A percentile compares a stretch with the other conserved stretches of the same genome.
Evolutionary conservation across 352 stramenopile species (phyloP).

Genomic region (Globisporangium spiculum): DNA sequence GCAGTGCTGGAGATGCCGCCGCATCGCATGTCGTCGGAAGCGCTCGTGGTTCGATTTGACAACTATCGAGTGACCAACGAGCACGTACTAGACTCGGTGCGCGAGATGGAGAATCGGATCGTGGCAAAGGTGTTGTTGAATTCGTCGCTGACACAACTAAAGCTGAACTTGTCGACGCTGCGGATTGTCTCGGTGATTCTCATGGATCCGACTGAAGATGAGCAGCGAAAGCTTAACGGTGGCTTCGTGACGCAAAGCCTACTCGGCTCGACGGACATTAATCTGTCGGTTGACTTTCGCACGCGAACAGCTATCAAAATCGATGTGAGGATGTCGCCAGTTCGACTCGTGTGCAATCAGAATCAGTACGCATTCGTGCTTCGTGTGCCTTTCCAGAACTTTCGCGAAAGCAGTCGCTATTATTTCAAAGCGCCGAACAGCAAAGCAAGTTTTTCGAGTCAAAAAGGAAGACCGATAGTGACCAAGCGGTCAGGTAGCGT

Average conservation of each 20-base stretch:
- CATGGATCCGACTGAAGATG: conserved; percentile 37
- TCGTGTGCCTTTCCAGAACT: conserved; percentile 71
- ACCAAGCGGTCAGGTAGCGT: conserved; percentile 13
- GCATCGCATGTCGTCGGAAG: conserved; percentile 75
- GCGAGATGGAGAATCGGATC: conserved; percentile 68
- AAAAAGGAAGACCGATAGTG: neutral
- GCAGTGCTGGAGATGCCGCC: conserved; percentile 73
- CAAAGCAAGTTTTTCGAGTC: conserved; percentile 6
- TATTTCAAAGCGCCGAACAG: conserved; percentile 18
- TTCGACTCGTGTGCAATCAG: conserved; percentile 80
- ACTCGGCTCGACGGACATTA: conserved; percentile 64
- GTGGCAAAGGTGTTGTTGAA: conserved; percentile 85
- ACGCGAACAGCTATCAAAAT: conserved; percentile 54
- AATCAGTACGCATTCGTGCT: conserved; percentile 82
- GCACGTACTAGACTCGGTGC: conserved; percentile 52
- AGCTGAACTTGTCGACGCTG: conserved; percentile 60
- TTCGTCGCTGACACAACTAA: conserved; percentile 68
- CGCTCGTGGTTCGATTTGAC: conserved; percentile 69
- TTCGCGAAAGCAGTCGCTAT: conserved; percentile 61
- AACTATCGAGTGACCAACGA: conserved; percentile 67
- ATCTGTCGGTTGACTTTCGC: conserved; percentile 58
- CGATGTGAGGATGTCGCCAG: conserved; percentile 45
- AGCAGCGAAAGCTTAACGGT: conserved; percentile 26
- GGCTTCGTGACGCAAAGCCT: conserved; percentile 69
- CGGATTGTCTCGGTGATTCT: conserved; percentile 78